Conservation (phyloP, 1,284 basidiomycete species). For the Ustilago xerochloae region DNA sequence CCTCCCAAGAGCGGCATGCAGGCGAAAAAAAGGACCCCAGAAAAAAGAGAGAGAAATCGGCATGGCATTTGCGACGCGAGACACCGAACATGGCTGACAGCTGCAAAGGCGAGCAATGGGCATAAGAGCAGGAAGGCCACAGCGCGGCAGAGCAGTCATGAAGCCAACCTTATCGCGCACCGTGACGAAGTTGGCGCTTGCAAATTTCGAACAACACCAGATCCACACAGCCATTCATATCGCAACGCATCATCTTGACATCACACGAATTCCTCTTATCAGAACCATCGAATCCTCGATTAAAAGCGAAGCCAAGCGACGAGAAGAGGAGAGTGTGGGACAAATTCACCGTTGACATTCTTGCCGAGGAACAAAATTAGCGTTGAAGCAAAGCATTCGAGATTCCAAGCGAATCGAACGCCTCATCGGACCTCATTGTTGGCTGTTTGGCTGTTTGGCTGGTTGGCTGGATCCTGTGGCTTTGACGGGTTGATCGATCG, state of each 20-base stretch:
- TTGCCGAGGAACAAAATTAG: neutral
- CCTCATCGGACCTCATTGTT: neutral
- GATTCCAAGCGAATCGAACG: neutral
- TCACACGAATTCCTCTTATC: no score
- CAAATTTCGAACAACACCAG: neutral
- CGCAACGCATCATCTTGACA: no score
- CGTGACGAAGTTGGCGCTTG: neutral
- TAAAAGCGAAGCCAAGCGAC: no score
- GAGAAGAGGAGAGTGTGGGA: neutral
- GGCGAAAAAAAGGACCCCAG: neutral
- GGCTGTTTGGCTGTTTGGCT: no score
- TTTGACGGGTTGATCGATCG: no score
- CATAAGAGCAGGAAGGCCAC: neutral
- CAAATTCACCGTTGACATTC: constrained; percentile 4
- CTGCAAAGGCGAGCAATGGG: neutral
- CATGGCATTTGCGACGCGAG: neutral
- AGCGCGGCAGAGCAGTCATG: neutral
- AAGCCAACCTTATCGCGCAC: neutral
- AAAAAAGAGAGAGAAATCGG: neutral
- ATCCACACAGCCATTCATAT: no score
- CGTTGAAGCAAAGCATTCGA: neutral
- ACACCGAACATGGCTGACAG: neutral
- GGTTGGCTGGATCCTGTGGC: no score
- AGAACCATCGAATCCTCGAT: no score
- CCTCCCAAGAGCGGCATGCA: neutral